phyloP scores from a whole-genome alignment of 1,139 yeast genomes.

The Debaryomyces sp. region DNA sequence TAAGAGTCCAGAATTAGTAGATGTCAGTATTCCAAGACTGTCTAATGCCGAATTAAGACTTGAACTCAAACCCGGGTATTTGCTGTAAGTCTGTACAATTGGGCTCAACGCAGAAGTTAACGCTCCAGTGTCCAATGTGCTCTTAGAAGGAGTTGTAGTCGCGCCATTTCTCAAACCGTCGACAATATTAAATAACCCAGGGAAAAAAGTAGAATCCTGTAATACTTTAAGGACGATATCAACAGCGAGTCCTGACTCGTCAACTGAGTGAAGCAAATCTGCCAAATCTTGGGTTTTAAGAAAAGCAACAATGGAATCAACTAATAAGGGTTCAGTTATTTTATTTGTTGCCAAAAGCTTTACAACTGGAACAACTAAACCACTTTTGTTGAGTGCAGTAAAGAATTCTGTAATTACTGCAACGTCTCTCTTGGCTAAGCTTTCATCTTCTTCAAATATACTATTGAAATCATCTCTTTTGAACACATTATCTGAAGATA shows the following conservation, averaged over 20 bases:
- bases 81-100: conserved; percentile 7
- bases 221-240: conserved; percentile 22
- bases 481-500: neutral
- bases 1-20: conserved; percentile 17
- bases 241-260: conserved; percentile 30
- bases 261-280: conserved; percentile 24
- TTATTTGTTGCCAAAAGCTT: conserved; percentile 26
- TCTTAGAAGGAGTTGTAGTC: conserved; percentile 16
- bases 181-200: conserved; percentile 14
- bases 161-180: conserved; percentile 21
- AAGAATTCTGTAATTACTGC: conserved; percentile 29
- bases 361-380: conserved; percentile 26
- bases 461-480: neutral
- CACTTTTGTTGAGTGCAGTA: conserved; percentile 29
- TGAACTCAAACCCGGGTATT: conserved; percentile 14
- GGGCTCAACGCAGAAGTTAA: conserved; percentile 15
- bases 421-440: conserved; percentile 24
- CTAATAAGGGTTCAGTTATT: conserved; percentile 25
- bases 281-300: conserved; percentile 25
- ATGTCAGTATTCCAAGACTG: conserved; percentile 16
- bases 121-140: conserved; percentile 14
- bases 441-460: neutral
- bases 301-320: conserved; percentile 25
- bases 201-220: conserved; percentile 8
- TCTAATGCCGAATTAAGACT: conserved; percentile 13